A percentile compares a stretch with the other conserved stretches of the same genome.
Evolutionary conservation across 306 rosid species (phyloP).

Genomic region (Senna siamea): DNA sequence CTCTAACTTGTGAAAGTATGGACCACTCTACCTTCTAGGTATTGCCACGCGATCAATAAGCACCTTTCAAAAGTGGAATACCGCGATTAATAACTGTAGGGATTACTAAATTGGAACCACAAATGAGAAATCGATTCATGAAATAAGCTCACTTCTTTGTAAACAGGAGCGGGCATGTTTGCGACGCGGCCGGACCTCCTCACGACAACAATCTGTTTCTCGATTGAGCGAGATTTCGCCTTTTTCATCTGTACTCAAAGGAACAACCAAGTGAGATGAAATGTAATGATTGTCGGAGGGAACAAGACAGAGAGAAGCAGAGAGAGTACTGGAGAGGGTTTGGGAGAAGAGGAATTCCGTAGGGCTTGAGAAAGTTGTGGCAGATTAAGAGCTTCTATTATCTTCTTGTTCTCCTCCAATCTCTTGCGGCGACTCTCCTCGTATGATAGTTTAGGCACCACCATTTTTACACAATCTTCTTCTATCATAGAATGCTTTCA

Average conservation of each 20-base stretch:
- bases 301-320: not conserved
- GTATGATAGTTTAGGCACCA: slow-evolving; percentile 47
- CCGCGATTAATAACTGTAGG: not conserved
- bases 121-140: not conserved
- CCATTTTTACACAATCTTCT: slow-evolving; percentile 40
- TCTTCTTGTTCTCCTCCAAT: slow-evolving; percentile 72
- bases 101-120: too few species aligned
- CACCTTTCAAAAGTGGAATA: slow-evolving; percentile 42
- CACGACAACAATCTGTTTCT: slow-evolving; percentile 57
- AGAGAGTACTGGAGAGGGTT: slow-evolving; percentile 52
- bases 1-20: not conserved
- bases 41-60: slow-evolving; percentile 49
- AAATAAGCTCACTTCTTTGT: slow-evolving; percentile 55
- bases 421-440: slow-evolving; percentile 71
- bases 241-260: slow-evolving; percentile 48
- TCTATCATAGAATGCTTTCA: not conserved
- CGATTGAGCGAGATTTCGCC: slow-evolving; percentile 45
- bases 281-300: not conserved
- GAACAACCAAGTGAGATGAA: not conserved
- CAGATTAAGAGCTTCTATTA: slow-evolving; percentile 81
- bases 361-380: slow-evolving; percentile 64
- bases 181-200: slow-evolving; percentile 81
- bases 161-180: slow-evolving; percentile 60
- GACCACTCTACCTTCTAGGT: slow-evolving; percentile 55
- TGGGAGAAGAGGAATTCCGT: slow-evolving; percentile 51